These are phyloP conservation scores for Penicillium thymicola DNA, from an alignment of 2,329 filamentous ascomycete genomes.

Conservation along the genomic window DNA sequence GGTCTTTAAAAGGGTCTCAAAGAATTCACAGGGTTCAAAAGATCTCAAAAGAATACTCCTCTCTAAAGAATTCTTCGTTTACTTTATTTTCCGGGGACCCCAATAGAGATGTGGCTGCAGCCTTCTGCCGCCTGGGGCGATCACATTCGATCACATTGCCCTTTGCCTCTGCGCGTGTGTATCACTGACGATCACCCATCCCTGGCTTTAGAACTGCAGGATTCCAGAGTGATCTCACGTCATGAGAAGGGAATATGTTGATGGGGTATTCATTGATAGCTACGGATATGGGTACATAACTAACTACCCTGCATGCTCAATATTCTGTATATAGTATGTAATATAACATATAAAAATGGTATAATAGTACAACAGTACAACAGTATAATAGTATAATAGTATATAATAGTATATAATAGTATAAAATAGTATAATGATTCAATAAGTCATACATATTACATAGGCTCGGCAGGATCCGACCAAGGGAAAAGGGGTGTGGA, in stretches of 20 bases:
- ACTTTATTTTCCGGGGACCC: slow-evolving; percentile 21
- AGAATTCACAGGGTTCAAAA: not conserved
- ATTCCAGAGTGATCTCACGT: slow-evolving; percentile 13
- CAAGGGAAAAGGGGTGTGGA: slow-evolving; percentile 20
- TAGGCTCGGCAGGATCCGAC: slow-evolving; percentile 6
- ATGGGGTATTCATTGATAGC: not conserved
- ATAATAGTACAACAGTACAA: not conserved
- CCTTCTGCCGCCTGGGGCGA: slow-evolving; percentile 10
- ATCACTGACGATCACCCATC: slow-evolving; percentile 20
- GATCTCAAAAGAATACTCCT: not conserved
- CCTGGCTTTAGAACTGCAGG: slow-evolving; percentile 19
- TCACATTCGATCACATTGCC: slow-evolving; percentile 18
- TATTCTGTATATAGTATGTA: not conserved
- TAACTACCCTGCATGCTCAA: too few relatives aligned
- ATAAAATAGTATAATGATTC: not conserved
- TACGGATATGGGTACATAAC: too few relatives aligned
- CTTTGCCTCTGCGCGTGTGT: slow-evolving; percentile 14
- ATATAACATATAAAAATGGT: not conserved
- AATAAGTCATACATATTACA: not conserved
- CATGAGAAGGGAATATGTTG: not conserved
- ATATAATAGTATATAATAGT: not conserved
- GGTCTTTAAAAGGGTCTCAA: not conserved
- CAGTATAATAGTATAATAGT: too few relatives aligned
- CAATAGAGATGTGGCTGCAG: slow-evolving; percentile 30
- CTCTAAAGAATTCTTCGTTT: slow-evolving; percentile 6